Evolutionary conservation across 352 stramenopile species (phyloP).

Genomic region (Globisporangium cederbergense): DNA sequence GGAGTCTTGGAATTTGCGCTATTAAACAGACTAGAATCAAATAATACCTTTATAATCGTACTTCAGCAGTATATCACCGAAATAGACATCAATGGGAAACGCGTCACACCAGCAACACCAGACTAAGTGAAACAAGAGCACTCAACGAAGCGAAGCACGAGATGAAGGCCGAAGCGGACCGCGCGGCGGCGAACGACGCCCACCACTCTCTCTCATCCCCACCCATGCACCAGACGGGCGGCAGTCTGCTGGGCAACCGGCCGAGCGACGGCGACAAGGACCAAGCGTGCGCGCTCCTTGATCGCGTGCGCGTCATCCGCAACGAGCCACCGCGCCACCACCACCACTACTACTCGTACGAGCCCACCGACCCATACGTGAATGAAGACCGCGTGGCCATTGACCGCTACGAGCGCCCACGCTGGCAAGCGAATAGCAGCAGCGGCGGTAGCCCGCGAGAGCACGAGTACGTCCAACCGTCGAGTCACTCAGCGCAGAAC

Average conservation of each 20-base stretch:
- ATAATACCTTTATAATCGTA: too few relatives aligned
- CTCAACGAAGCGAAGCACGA: neutral
- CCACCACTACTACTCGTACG: slow-evolving; percentile 4
- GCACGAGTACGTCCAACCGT: neutral
- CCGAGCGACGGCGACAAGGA: slow-evolving; percentile 16
- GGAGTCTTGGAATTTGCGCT: too few relatives aligned
- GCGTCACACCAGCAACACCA: too few relatives aligned
- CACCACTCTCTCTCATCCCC: neutral
- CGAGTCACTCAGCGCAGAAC: neutral
- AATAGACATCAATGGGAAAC: neutral
- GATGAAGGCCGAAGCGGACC: slow-evolving; percentile 8
- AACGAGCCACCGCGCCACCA: slow-evolving; percentile 7
- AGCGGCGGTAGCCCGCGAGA: neutral
- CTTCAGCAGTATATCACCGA: neutral
- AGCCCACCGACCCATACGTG: neutral
- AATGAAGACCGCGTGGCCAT: neutral
- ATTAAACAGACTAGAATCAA: too few relatives aligned
- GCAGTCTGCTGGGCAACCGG: slow-evolving; percentile 8
- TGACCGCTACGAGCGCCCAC: slow-evolving; percentile 5
- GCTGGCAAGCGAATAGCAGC: neutral
- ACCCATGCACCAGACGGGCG: neutral
- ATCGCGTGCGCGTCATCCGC: slow-evolving; percentile 24
- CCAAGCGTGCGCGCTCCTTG: slow-evolving; percentile 38
- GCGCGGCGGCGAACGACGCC: neutral
- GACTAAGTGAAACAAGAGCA: neutral